These are phyloP conservation scores for Wickerhamiella pararugosa DNA, from an alignment of 1,139 yeast species.

Conservation along the genomic window DNA sequence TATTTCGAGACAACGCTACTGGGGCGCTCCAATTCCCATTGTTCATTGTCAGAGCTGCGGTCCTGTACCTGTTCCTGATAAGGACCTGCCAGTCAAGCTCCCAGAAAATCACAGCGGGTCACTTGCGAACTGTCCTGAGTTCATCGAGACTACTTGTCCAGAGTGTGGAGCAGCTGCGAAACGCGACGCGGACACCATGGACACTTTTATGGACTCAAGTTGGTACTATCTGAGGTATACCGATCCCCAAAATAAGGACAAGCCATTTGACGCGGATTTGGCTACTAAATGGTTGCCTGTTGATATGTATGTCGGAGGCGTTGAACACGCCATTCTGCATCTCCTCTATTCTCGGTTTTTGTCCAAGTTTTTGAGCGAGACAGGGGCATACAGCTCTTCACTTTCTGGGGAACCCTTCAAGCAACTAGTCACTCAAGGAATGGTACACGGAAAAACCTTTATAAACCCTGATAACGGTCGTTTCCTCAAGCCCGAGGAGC, in stretches of 20 bases:
- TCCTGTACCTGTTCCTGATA: slow-evolving; percentile 75
- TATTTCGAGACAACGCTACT: slow-evolving; percentile 81
- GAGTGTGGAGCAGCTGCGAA: slow-evolving; percentile 59
- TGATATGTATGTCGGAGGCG: slow-evolving; percentile 84
- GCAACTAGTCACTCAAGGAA: slow-evolving; percentile 79
- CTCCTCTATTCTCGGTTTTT: slow-evolving; percentile 72
- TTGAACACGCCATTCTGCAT: slow-evolving; percentile 92
- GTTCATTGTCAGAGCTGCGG: slow-evolving; percentile 80
- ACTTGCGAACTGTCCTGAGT: slow-evolving; percentile 49
- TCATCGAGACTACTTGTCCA: slow-evolving; percentile 66
- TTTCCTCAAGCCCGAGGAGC: slow-evolving; percentile 65
- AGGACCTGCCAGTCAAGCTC: slow-evolving; percentile 63
- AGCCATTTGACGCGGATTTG: slow-evolving; percentile 38
- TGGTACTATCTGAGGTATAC: slow-evolving; percentile 86
- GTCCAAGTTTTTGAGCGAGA: slow-evolving; percentile 57
- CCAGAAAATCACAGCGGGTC: slow-evolving; percentile 65
- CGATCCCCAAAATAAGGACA: slow-evolving; percentile 46
- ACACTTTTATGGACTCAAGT: slow-evolving; percentile 92
- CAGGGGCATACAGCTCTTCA: slow-evolving; percentile 43
- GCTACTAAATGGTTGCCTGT: slow-evolving; percentile 60
- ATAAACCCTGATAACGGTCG: slow-evolving; percentile 56
- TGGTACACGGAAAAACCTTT: slow-evolving; percentile 90
- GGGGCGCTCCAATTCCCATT: slow-evolving; percentile 98
- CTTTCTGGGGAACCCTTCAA: slow-evolving; percentile 64
- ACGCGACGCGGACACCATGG: slow-evolving; percentile 96